phyloP scores from a whole-genome alignment of 169 alveolate species.

The Eimeria nieschulzi region DNA sequence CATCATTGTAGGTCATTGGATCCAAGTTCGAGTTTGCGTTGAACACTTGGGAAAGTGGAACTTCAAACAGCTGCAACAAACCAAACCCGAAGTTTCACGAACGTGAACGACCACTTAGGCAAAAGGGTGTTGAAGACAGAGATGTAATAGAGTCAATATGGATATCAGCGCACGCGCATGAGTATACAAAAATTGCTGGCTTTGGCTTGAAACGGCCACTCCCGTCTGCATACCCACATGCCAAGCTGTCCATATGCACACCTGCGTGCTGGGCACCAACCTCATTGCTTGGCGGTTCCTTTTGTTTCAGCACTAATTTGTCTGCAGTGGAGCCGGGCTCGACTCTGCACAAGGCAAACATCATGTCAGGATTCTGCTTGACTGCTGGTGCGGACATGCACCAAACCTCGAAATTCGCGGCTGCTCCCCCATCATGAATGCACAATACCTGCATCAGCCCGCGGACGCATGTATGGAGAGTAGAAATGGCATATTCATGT shows the following conservation, averaged over 20 bases:
- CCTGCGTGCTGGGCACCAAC: background rate
- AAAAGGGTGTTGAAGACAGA: too few species aligned
- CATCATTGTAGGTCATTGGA: constrained; percentile 92
- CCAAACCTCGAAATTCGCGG: constrained; percentile 90
- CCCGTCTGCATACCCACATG: too few species aligned
- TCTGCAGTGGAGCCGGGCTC: constrained; percentile 89
- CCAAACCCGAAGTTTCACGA: background rate
- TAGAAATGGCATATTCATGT: background rate
- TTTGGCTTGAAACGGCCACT: too few species aligned
- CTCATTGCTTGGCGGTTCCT: constrained; percentile 84
- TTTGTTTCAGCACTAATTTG: constrained; percentile 85
- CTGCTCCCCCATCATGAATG: background rate
- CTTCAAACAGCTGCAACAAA: constrained; percentile 53
- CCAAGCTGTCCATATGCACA: too few species aligned
- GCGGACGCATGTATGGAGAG: background rate
- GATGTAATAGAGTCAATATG: background rate
- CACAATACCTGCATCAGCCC: background rate
- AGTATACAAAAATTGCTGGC: too few species aligned
- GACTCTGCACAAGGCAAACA: constrained; percentile 91
- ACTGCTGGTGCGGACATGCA: constrained; percentile 91
- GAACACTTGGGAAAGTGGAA: constrained; percentile 12
- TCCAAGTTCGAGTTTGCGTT: constrained; percentile 68
- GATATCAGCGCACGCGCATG: background rate
- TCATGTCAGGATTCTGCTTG: constrained; percentile 87
- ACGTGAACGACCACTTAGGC: background rate